Percentiles rank a stretch among this genome's conserved stretches.
phyloP scores from a whole-genome alignment of 2,329 filamentous ascomycete species.

The Ophiostoma sp. region DNA sequence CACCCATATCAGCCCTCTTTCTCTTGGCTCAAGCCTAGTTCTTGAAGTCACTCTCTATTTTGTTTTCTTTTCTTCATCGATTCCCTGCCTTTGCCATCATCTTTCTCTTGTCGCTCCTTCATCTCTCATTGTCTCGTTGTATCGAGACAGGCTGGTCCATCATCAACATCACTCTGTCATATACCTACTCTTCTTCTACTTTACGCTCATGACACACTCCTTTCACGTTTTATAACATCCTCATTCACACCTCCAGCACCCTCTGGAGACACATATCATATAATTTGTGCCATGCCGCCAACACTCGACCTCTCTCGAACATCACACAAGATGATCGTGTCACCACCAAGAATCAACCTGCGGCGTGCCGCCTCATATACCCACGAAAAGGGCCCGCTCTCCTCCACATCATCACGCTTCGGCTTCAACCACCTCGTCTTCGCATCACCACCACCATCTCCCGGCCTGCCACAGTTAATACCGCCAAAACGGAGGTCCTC shows the following conservation, averaged over 20 bases:
- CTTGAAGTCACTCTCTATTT: neutral
- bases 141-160: neutral
- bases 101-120: neutral
- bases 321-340: conserved; percentile 53
- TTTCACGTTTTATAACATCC: neutral
- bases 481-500: conserved; percentile 59
- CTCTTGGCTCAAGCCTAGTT: conserved; percentile 4
- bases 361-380: conserved; percentile 60
- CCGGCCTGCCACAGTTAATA: conserved; percentile 64
- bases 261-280: neutral
- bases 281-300: conserved; percentile 45
- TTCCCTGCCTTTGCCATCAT: neutral
- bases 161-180: neutral
- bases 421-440: conserved; percentile 68
- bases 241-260: neutral
- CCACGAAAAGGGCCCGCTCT: conserved; percentile 55
- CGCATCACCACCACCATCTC: conserved; percentile 67
- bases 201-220: neutral
- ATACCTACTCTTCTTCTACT: neutral
- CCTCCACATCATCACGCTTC: conserved; percentile 63
- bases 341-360: conserved; percentile 59
- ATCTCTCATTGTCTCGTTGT: neutral
- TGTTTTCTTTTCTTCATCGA: neutral
- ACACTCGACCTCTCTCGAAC: conserved; percentile 48
- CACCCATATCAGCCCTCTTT: conserved; percentile 15